phyloP scores from a whole-genome alignment of 2,329 filamentous ascomycete genomes.

The Fusarium domesticum region DNA sequence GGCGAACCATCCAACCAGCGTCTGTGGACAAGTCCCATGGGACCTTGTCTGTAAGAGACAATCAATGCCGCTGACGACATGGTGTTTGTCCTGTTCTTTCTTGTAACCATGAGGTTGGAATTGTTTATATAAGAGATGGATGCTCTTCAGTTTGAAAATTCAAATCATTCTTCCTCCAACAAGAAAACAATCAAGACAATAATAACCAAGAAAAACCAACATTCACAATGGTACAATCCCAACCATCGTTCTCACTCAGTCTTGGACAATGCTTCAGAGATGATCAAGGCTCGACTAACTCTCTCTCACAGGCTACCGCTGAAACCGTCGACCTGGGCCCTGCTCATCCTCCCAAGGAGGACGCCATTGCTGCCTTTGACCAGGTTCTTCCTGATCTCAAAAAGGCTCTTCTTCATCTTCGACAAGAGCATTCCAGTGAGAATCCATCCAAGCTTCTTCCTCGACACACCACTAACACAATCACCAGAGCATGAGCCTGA shows the following conservation, averaged over 20 bases:
- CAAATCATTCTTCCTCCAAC: not conserved
- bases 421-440: conserved; percentile 46
- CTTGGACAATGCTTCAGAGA: conserved; percentile 4
- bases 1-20: conserved; percentile 17
- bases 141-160: not conserved
- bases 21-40: conserved; percentile 6
- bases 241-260: not conserved
- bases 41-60: conserved; percentile 15
- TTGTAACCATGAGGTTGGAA: conserved; percentile 7
- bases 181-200: not conserved
- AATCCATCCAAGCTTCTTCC: too few species aligned
- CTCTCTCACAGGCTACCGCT: conserved; percentile 42
- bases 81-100: conserved; percentile 8
- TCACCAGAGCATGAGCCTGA: conserved; percentile 50
- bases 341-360: conserved; percentile 47
- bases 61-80: conserved; percentile 25
- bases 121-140: conserved; percentile 7
- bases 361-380: conserved; percentile 49
- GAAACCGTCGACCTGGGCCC: conserved; percentile 52
- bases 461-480: conserved; percentile 3
- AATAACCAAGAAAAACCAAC: too few species aligned
- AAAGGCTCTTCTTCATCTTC: conserved; percentile 47
- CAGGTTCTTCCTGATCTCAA: conserved; percentile 51
- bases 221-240: conserved; percentile 17
- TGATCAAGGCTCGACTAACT: too few species aligned